Base-by-base conservation (phyloP, 2,329 filamentous ascomycete genomes). In the Didymella pinodella region DNA sequence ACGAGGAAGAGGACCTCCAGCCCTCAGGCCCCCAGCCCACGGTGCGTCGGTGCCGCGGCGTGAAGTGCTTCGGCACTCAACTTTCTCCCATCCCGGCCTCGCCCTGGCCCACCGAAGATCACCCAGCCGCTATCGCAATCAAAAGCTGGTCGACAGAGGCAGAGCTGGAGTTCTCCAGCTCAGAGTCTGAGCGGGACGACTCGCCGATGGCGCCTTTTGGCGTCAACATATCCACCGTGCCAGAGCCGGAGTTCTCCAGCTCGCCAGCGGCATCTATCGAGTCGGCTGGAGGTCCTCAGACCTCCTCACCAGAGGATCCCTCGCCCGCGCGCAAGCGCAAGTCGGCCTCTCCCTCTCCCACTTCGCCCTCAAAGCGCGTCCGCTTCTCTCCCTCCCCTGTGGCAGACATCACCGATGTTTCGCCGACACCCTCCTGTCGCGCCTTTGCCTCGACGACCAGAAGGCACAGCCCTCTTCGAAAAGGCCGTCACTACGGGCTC, bases 261-360 rank as follows among this genome's bases (percentile, higher is more conserved):
- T 32, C 48, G 29, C 26, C 18, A 5, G 4, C 11, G n/a, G 18
- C 8, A 20, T 16, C 48, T 5, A 12, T 36, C n/a, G 12, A 31
- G 28, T 7, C 20, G 8, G 16, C 16, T 25, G 29, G 45, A 25
- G 16, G 22, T 14, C 20, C 22, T 14, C 26, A 31, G 28, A 7
- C 5, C n/a, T 8, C 6, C 5, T 7, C 31, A 11, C 14, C 26
- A 16, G 10, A 32, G 16, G 4, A 11, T 14, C 36, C 29, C 1
- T 28, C 49, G 7, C 49, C 49, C 18, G 40, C 47, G 20, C 40
- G 29, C 25, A 54, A 54, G 44, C 51, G 51, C 34, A 54, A 48
- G n/a, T 54, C 44, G 29, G 25, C 18, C 32, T 48, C 34, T 1
- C 25, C 18, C n/a, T 18, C 44, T 20, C 14, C 28, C 4, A 20